Evolutionary conservation across 345 rosid species (phyloP), one percentile per base, ranked within the genome.

Genomic region (Lagerstroemia speciosa): DNA sequence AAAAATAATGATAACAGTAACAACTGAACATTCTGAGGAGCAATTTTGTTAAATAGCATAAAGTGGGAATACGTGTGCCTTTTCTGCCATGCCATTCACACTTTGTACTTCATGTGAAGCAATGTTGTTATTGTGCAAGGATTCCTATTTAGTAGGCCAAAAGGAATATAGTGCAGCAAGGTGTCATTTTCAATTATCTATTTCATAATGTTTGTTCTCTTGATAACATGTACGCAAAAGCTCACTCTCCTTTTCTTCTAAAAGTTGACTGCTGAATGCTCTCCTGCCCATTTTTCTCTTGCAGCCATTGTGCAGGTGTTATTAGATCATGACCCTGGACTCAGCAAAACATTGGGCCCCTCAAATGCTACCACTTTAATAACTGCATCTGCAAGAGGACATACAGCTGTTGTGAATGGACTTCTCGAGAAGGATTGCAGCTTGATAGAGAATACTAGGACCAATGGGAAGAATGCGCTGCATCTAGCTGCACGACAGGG

Each of bases 261-360:
- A 58, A 58, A 4, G 4, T 10, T 27, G 31, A 31, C 20, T 30
- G 15, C 33, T 58, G 63, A 58, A 36, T 64, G 64, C 68, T 50
- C 36, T n/a, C 40, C 31, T 52, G 64, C 58, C n/a, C 52, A 40
- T 38, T 55, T 68, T 69, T 73, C 77, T 73, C 55, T 78, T 77
- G 82, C 87, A 94, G 77, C 84, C 70, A 89, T 92, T 72, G 99
- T 73, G 34, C 71, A 67, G 66, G 76, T 73, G 10, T 64, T 72
- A 38, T 34, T 72, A 52, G 75, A 72, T 17, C 61, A 67, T 62
- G 71, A 72, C 36, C 64, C 71, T 45, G 71, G 71, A 27, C 71
- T 73, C 30, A 67, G 76, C 76, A 68, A 34, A 48, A 73, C 71
- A 15, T 33, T 67, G 63, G 76, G 76, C 24, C 67, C 41, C 67